Evolutionary conservation across 2,329 filamentous ascomycete species (phyloP).

Genomic region (Ascochyta fabae): DNA sequence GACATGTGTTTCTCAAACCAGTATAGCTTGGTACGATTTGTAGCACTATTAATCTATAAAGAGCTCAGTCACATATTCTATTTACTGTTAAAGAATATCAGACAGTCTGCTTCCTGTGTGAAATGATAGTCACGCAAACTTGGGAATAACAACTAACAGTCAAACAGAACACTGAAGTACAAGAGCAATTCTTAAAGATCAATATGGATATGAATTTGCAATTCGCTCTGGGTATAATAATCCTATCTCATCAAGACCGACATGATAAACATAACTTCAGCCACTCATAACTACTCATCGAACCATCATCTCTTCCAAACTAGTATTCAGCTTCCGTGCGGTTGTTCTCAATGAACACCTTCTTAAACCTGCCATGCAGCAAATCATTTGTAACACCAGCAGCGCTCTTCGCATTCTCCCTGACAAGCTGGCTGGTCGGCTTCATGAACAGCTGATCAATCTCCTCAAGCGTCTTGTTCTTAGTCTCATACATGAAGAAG

Average conservation of each 20-base stretch:
- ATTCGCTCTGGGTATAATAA: conserved; percentile 11
- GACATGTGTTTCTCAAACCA: too few species aligned
- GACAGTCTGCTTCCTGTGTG: too few species aligned
- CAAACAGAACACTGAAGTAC: too few species aligned
- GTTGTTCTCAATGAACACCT: conserved; percentile 55
- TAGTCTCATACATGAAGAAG: conserved; percentile 78
- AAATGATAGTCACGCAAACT: too few species aligned
- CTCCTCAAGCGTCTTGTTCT: conserved; percentile 72
- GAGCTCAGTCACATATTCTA: too few species aligned
- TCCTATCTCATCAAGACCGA: not conserved
- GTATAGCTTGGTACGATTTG: too few species aligned
- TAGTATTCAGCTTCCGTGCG: conserved; percentile 15
- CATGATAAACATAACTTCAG: not conserved
- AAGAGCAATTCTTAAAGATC: not conserved
- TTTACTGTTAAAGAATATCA: too few species aligned
- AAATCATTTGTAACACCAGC: conserved; percentile 55
- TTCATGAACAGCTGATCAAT: conserved; percentile 71
- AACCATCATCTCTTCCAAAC: not conserved
- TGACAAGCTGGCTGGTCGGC: conserved; percentile 68
- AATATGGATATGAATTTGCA: not conserved
- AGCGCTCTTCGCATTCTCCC: conserved; percentile 51
- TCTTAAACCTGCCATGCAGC: conserved; percentile 52
- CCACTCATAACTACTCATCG: not conserved
- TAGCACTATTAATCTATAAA: too few species aligned
- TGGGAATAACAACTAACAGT: too few species aligned